Evolutionary conservation across 495 filamentous ascomycete species (phyloP), one percentile per base, ranked within the genome.

Genomic region (Tuber magnatum): DNA sequence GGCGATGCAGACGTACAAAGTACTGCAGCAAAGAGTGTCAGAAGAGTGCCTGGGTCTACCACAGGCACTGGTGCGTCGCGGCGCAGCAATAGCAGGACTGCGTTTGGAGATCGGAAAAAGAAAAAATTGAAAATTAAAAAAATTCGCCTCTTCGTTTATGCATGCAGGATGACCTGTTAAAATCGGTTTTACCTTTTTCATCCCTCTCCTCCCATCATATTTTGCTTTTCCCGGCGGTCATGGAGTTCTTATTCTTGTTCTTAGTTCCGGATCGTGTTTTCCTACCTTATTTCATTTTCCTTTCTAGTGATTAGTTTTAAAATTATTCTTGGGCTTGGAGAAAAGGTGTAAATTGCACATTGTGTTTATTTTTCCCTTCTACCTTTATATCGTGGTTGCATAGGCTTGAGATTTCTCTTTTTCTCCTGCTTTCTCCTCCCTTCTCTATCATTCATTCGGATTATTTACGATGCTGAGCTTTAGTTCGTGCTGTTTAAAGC

Each of bases 1-100:
- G 95, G 68, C 90, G 95, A 70, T 99, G 95, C 85, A 91, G 95
- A 77, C 91, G 95, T 76, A 99, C 95, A 77, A 99, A 99, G 83
- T 99, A 99, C 85, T 99, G 95, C 90, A 97, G 93, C 88, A 99
- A 99, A 85, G 95, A 97, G 82, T 99, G 95, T 85, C 95, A 99
- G 84, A 98, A 99, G 86, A 94, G 93, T 78, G 95, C 95, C 14
- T 99, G 95, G 95, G 93, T 95, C 20, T 97, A 92, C 84, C 95
- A 99, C 82, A 90, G 95, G 68, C 94, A 97, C 84, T 99, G 95
- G 95, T 99, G 95, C 84, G 91, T 93, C 68, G 92, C 92, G 71
- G 92, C 94, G 20, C 76, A 79, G 20, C 80, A 76, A 77, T 81
- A 48, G 14, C 56, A 65, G 28, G 28, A 8, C 56, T 65, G 18